phyloP scores from a whole-genome alignment of 768 basidiomycete species.

The Macrocybe gigantea region DNA sequence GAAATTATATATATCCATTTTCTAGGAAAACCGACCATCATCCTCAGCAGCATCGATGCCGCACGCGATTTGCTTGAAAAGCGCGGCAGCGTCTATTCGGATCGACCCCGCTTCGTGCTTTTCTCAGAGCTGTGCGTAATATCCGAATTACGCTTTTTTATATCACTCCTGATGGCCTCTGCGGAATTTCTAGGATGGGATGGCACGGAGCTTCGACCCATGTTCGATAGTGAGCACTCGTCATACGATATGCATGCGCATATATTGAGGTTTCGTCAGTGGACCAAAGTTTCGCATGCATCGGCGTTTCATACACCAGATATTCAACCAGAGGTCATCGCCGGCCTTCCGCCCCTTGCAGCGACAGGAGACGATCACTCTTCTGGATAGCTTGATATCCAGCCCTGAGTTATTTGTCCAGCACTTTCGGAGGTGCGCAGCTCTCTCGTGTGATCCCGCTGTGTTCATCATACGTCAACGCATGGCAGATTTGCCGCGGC shows the following conservation, averaged over 20 bases:
- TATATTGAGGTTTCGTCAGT: constrained; percentile 16
- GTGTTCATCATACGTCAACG: neutral
- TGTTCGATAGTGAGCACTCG: constrained; percentile 34
- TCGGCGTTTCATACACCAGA: constrained; percentile 43
- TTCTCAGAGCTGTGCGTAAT: constrained; percentile 39
- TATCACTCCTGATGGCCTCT: neutral
- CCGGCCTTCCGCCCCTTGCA: constrained; percentile 34
- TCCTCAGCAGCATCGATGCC: constrained; percentile 42
- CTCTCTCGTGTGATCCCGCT: no score
- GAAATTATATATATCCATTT: constrained; percentile 35
- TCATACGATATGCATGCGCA: neutral
- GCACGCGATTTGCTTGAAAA: constrained; percentile 46
- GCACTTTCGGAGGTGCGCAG: constrained; percentile 35
- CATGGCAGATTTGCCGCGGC: constrained; percentile 36
- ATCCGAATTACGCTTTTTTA: neutral
- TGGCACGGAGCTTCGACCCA: constrained; percentile 44
- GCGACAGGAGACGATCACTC: constrained; percentile 32
- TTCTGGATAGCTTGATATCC: constrained; percentile 33
- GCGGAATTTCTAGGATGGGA: constrained; percentile 33
- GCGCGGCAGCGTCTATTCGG: constrained; percentile 48
- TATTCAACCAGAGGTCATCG: constrained; percentile 40
- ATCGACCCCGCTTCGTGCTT: constrained; percentile 43
- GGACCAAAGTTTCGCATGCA: constrained; percentile 49
- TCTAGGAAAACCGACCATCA: constrained; percentile 40
- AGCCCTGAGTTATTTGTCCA: constrained; percentile 32